Percentiles rank a stretch among this genome's conserved stretches.
Conservation (phyloP, 164 flowering plant genomes). For the Kalanchoe fedtschenkoi region DNA sequence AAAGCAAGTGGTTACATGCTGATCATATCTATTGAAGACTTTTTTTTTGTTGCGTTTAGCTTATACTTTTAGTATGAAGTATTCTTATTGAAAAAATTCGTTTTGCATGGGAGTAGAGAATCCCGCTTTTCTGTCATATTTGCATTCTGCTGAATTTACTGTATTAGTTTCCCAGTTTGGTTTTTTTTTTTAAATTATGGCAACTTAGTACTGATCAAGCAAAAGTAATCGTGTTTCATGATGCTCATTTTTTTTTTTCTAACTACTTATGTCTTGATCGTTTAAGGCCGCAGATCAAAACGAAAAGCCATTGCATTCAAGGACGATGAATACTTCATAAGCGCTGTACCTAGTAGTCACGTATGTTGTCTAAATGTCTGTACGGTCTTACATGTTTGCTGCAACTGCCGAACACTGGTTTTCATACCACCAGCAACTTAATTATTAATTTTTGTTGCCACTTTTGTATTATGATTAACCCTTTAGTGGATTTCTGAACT, state of each 20-base stretch:
- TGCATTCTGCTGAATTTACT: no score
- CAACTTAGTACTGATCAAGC: neutral
- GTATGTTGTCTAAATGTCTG: slow-evolving; percentile 26
- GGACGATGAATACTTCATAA: slow-evolving; percentile 85
- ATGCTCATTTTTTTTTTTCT: neutral
- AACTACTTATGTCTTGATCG: slow-evolving; percentile 3
- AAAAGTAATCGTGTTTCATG: neutral
- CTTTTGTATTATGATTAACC: no score
- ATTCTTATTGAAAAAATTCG: no score
- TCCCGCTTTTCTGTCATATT: no score
- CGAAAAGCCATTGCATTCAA: slow-evolving; percentile 72
- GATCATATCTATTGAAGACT: no score
- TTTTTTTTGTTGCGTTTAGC: no score
- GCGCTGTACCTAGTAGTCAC: slow-evolving; percentile 76
- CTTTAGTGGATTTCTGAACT: neutral
- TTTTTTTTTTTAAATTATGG: no score
- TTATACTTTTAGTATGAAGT: no score
- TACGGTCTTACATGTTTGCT: neutral
- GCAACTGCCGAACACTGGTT: neutral
- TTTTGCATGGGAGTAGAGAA: no score
- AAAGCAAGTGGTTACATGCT: no score
- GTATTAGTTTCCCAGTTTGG: no score
- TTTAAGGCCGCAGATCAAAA: slow-evolving; percentile 40
- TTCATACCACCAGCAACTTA: neutral
- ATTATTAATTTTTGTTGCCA: no score